These are phyloP conservation scores for Phyllosticta paracitricarpa DNA, from an alignment of 2,329 filamentous ascomycete genomes.

Conservation along the genomic window DNA sequence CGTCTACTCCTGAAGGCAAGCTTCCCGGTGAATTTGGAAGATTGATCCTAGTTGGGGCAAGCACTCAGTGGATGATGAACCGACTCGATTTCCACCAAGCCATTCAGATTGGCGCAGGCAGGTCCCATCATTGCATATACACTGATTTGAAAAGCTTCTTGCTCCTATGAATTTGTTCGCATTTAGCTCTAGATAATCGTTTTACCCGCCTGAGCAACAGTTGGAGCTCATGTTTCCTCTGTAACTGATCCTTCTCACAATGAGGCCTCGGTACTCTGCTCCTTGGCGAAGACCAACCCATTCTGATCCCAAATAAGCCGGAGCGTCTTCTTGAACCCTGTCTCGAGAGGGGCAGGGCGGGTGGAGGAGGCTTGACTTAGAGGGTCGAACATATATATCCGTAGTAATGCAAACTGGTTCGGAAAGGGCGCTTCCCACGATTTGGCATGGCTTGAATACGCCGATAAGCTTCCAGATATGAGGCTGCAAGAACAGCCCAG, in stretches of 20 bases:
- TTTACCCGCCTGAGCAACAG: constrained; percentile 45
- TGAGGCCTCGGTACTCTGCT: constrained; percentile 77
- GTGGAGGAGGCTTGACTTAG: constrained; percentile 96
- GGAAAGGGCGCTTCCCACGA: background rate
- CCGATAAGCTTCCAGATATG: background rate
- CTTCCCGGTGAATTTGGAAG: background rate
- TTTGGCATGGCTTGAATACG: too few species aligned
- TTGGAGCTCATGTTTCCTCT: constrained; percentile 33
- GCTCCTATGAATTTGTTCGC: background rate
- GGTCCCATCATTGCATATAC: background rate
- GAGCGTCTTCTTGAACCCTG: constrained; percentile 82
- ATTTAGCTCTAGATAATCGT: background rate
- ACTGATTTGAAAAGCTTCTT: background rate
- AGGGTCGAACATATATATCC: constrained; percentile 64
- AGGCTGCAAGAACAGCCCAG: background rate
- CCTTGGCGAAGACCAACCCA: constrained; percentile 59
- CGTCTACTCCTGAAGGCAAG: too few species aligned
- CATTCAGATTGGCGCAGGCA: background rate
- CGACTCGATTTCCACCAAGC: background rate
- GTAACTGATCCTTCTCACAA: constrained; percentile 48
- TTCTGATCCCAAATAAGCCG: constrained; percentile 93
- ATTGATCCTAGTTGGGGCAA: background rate
- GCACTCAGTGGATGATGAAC: background rate
- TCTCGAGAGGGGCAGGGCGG: constrained; percentile 69
- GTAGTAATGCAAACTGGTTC: background rate